Percentiles rank a stretch among this genome's conserved stretches.
Conservation (phyloP, 1,139 yeast genomes). For the Hansenula sp. region DNA sequence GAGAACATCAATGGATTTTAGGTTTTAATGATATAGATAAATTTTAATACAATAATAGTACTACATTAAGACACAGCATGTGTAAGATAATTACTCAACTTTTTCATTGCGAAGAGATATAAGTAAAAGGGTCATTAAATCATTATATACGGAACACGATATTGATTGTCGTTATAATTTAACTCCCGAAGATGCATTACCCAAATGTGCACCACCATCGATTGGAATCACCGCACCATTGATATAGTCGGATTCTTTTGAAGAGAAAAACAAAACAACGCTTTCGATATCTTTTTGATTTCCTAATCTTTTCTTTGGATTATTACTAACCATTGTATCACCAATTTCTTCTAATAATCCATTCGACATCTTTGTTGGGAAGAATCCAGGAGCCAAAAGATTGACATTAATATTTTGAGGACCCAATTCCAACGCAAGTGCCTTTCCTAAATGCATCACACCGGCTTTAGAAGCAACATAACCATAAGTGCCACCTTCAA, state of each 20-base stretch:
- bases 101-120: too few species aligned
- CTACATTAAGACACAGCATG: too few species aligned
- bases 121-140: background rate
- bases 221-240: conserved; percentile 73
- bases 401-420: conserved; percentile 66
- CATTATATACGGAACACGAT: background rate
- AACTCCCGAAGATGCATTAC: conserved; percentile 12
- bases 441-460: conserved; percentile 64
- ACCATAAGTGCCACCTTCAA: conserved; percentile 59
- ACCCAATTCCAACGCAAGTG: conserved; percentile 61
- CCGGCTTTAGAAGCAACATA: conserved; percentile 79
- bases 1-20: conserved; percentile 5
- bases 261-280: conserved; percentile 55
- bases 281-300: conserved; percentile 56
- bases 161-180: background rate
- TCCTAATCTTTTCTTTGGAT: conserved; percentile 69
- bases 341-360: conserved; percentile 59
- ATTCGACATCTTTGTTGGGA: conserved; percentile 74
- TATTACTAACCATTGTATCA: conserved; percentile 40
- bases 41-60: too few species aligned
- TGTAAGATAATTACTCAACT: too few species aligned
- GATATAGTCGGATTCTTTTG: conserved; percentile 56
- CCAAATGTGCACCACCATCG: conserved; percentile 59
- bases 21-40: background rate
- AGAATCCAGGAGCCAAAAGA: conserved; percentile 73